Evolutionary conservation across 2,329 filamentous ascomycete genomes (phyloP).

Genomic region (Claviceps sp.): DNA sequence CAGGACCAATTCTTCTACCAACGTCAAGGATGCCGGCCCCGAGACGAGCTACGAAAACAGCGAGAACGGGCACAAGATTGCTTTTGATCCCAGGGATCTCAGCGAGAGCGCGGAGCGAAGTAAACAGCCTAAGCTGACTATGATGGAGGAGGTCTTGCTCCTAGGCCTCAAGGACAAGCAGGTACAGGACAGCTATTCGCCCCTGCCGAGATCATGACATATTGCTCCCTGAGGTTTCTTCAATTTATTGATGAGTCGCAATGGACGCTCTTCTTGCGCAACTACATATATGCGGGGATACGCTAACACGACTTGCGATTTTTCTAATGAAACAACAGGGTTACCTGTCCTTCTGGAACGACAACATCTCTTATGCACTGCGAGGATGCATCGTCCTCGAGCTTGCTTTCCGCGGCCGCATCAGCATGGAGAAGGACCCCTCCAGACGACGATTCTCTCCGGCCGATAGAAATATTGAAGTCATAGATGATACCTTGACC

Average conservation of each 20-base stretch:
- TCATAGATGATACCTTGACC: slow-evolving; percentile 90
- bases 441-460: slow-evolving; percentile 83
- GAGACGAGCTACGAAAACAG: slow-evolving; percentile 81
- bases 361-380: slow-evolving; percentile 97
- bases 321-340: slow-evolving; percentile 41
- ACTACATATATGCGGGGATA: not conserved
- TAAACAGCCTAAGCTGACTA: slow-evolving; percentile 94
- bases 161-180: slow-evolving; percentile 98
- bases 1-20: slow-evolving; percentile 42
- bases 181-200: slow-evolving; percentile 37
- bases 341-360: slow-evolving; percentile 99
- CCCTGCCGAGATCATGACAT: not conserved
- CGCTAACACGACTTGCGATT: slow-evolving; percentile 6
- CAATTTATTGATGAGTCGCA: not conserved
- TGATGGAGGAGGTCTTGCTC: slow-evolving; percentile 97
- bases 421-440: slow-evolving; percentile 97
- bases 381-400: slow-evolving; percentile 98
- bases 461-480: slow-evolving; percentile 88
- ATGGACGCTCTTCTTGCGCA: not conserved
- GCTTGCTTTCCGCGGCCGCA: slow-evolving; percentile 84
- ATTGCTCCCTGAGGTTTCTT: not conserved
- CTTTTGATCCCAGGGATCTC: slow-evolving; percentile 92
- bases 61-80: slow-evolving; percentile 98
- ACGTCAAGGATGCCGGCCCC: slow-evolving; percentile 40
- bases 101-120: slow-evolving; percentile 90